These are phyloP conservation scores for Colletotrichum sp. DNA, from an alignment of 2,329 filamentous ascomycete species.

Conservation along the genomic window DNA sequence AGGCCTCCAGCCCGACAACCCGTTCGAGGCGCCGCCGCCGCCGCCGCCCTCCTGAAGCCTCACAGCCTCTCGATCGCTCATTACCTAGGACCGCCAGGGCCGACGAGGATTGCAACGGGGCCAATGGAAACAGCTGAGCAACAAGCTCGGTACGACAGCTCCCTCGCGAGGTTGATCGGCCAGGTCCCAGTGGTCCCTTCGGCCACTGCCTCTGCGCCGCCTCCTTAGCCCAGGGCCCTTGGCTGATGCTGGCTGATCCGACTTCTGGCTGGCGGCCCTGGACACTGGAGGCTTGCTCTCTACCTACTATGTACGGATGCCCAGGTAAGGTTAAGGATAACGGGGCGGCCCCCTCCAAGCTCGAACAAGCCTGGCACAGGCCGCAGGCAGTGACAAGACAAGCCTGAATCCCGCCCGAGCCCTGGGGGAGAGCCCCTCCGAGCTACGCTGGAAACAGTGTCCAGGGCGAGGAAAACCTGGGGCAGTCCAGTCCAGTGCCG, in stretches of 20 bases:
- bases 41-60: background rate
- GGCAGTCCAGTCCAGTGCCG: background rate
- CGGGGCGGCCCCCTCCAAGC: background rate
- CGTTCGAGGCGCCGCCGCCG: background rate
- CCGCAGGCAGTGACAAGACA: background rate
- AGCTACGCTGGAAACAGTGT: background rate
- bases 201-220: background rate
- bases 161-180: background rate
- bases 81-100: background rate
- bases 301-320: background rate
- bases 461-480: conserved; percentile 1
- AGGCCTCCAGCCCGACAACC: background rate
- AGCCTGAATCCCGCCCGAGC: background rate
- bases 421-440: background rate
- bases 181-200: background rate
- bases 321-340: background rate
- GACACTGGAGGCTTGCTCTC: background rate
- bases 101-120: background rate
- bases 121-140: background rate
- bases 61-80: background rate
- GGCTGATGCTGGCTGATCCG: background rate
- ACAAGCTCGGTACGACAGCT: background rate
- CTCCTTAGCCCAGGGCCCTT: background rate
- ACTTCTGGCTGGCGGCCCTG: background rate
- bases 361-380: background rate